A percentile compares a stretch with the other conserved stretches of the same genome.
Evolutionary conservation across 768 basidiomycete genomes (phyloP).

Genomic region (Kwoniella newhampshirensis): DNA sequence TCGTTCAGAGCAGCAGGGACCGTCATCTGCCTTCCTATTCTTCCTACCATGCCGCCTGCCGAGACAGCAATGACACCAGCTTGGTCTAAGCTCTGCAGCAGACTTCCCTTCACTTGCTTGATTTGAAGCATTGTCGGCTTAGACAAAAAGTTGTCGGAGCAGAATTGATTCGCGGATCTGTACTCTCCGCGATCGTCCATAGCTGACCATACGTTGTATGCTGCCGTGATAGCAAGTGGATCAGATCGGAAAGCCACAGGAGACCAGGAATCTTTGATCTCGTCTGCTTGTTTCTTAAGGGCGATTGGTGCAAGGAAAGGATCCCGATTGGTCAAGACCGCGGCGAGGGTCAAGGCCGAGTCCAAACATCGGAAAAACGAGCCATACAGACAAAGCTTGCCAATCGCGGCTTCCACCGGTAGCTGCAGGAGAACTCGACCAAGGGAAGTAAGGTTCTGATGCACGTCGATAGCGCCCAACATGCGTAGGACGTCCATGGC

Average conservation of each 20-base stretch:
- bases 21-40: slow-evolving; percentile 17
- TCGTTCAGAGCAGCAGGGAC: slow-evolving; percentile 51
- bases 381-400: slow-evolving; percentile 82
- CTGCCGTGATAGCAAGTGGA: slow-evolving; percentile 71
- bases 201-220: slow-evolving; percentile 78
- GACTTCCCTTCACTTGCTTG: slow-evolving; percentile 73
- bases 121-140: slow-evolving; percentile 80
- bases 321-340: slow-evolving; percentile 82
- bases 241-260: slow-evolving; percentile 74
- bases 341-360: slow-evolving; percentile 74
- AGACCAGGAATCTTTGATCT: slow-evolving; percentile 74
- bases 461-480: slow-evolving; percentile 81
- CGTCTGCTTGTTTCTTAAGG: slow-evolving; percentile 68
- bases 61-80: slow-evolving; percentile 81
- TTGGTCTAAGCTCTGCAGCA: slow-evolving; percentile 72
- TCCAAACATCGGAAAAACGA: slow-evolving; percentile 91
- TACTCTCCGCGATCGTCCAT: slow-evolving; percentile 69
- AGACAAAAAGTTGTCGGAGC: slow-evolving; percentile 77
- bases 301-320: slow-evolving; percentile 84
- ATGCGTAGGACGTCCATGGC: slow-evolving; percentile 77
- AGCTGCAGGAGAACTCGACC: slow-evolving; percentile 84
- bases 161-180: slow-evolving; percentile 69
- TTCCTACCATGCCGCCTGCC: slow-evolving; percentile 60
- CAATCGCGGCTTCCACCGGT: slow-evolving; percentile 86
- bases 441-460: slow-evolving; percentile 73